phyloP scores from a whole-genome alignment of 331 rosid genomes.

The Rhamnella rubrinervis region DNA sequence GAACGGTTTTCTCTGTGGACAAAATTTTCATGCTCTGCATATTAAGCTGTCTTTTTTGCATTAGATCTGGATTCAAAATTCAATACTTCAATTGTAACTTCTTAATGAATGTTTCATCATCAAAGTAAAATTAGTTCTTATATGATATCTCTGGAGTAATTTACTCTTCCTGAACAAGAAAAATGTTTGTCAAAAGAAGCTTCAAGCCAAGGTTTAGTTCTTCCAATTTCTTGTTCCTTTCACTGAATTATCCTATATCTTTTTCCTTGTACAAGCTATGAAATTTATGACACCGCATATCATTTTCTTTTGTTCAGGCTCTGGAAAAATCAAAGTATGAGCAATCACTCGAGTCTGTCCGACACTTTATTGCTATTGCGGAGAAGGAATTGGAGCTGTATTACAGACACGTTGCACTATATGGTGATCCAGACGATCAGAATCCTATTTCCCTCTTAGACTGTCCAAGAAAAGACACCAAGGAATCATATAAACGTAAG shows the following conservation, averaged over 20 bases:
- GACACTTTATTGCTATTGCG: slow-evolving; percentile 67
- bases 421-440: slow-evolving; percentile 69
- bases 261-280: too few relatives aligned
- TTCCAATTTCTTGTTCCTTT: not conserved
- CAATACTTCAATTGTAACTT: too few relatives aligned
- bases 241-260: not conserved
- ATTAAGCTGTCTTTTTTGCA: too few relatives aligned
- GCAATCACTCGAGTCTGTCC: slow-evolving; percentile 82
- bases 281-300: not conserved
- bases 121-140: too few relatives aligned
- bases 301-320: slow-evolving; percentile 53
- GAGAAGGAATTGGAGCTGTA: slow-evolving; percentile 91
- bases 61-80: too few relatives aligned
- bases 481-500: slow-evolving; percentile 29
- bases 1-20: too few relatives aligned
- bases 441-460: slow-evolving; percentile 59
- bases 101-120: too few relatives aligned
- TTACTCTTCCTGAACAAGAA: not conserved
- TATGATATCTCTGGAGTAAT: too few relatives aligned
- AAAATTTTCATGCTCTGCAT: too few relatives aligned
- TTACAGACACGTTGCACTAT: slow-evolving; percentile 74
- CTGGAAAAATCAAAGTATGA: slow-evolving; percentile 89
- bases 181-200: not conserved
- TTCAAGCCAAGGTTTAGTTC: not conserved
- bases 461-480: slow-evolving; percentile 31